Base-by-base conservation (phyloP, 306 rosid species). In the Canavalia gladiata region DNA sequence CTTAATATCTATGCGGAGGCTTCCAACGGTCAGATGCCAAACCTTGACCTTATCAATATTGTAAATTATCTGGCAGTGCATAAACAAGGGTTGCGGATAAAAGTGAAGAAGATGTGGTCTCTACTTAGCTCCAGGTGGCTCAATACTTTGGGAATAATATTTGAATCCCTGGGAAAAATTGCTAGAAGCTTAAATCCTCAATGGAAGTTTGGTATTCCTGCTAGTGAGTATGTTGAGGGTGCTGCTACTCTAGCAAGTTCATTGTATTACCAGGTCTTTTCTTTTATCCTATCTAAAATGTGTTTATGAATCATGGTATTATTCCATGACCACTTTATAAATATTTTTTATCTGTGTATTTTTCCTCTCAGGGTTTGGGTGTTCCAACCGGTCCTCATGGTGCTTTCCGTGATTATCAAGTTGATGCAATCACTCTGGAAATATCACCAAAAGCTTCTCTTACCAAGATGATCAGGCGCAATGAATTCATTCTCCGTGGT, bases 11-110 rank as follows among this genome's bases (percentile, higher is more conserved):
- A 89, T 84, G 96, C 99, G 7, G 99, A 95, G 87, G 94, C 96
- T 46, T 91, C 99, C 47, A 95, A 95, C 3, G 98, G 99, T 39
- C 96, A 93, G 90, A 95, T 95, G 98, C 98, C 97, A 68, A 95
- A 93, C 82, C 97, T 95, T 30, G 99, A 95, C 84, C 97, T 95
- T 73, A 88, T 95, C 87, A 95, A 95, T 89, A 84, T 90, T 8
- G 98, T 95, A 67, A 93, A 91, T 82, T 90, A 90, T 84, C 80
- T 93, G 71, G 96, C 98, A 1, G 96, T 89, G 42, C 95, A 95
- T 83, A 90, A 91, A 87, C 98, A 89, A 77, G 96, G 98, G 73
- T 86, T 95, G 80, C 86, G 82, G 81, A 87, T 88, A 63, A 91
- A 91, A 84, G 93, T 93, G 81, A 92, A 87, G 79, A 95, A 90